Conservation (phyloP, 768 basidiomycete genomes). For the Mycena galopus region DNA sequence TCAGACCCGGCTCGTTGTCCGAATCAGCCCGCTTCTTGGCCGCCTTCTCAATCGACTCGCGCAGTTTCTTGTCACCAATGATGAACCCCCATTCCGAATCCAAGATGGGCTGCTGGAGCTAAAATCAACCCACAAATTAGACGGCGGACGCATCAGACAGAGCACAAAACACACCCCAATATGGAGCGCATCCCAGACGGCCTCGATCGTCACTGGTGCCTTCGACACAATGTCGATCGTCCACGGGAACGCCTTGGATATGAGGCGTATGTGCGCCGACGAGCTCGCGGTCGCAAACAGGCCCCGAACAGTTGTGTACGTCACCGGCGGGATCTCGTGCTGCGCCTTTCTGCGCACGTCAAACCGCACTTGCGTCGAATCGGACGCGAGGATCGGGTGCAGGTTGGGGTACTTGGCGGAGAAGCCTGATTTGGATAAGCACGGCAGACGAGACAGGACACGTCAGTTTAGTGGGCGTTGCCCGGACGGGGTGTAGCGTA, state of each 20-base stretch:
- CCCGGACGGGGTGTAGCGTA: neutral
- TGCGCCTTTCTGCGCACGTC: conserved; percentile 61
- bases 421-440: no score
- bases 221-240: conserved; percentile 64
- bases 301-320: conserved; percentile 54
- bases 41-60: conserved; percentile 62
- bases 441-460: neutral
- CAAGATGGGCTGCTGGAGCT: conserved; percentile 64
- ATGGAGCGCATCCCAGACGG: conserved; percentile 69
- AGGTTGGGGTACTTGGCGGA: conserved; percentile 62
- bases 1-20: conserved; percentile 54
- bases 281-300: conserved; percentile 53
- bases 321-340: conserved; percentile 56
- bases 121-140: neutral
- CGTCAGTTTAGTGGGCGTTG: neutral
- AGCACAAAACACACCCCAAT: conserved; percentile 35
- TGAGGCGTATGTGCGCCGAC: conserved; percentile 61
- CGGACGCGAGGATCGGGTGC: conserved; percentile 66
- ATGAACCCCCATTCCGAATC: conserved; percentile 80
- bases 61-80: conserved; percentile 55
- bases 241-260: conserved; percentile 78
- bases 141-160: neutral
- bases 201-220: conserved; percentile 60
- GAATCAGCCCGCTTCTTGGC: conserved; percentile 61
- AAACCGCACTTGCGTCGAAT: conserved; percentile 63